A percentile compares a stretch with the other conserved stretches of the same genome.
Evolutionary conservation across 768 basidiomycete species (phyloP).

Genomic region (Amanita exitialis): DNA sequence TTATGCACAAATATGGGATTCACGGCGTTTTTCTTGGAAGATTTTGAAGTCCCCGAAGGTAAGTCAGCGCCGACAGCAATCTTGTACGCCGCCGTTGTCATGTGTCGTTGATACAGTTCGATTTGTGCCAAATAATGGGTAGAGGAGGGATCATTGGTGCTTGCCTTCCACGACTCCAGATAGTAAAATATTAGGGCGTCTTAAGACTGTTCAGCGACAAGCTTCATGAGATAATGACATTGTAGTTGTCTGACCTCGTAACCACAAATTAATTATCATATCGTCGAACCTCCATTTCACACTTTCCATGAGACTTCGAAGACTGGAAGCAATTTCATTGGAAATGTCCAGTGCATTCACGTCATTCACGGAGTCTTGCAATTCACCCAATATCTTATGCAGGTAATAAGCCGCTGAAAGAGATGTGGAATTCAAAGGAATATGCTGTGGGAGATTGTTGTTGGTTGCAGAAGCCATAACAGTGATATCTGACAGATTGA

Average conservation of each 20-base stretch:
- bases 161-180: constrained; percentile 79
- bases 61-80: constrained; percentile 70
- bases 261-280: constrained; percentile 68
- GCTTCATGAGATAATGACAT: not conserved
- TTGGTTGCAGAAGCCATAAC: constrained; percentile 46
- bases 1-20: constrained; percentile 57
- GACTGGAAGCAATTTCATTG: constrained; percentile 52
- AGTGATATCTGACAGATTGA: constrained; percentile 60
- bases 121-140: constrained; percentile 73
- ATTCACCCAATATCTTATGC: constrained; percentile 69
- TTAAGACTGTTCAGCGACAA: constrained; percentile 18
- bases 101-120: constrained; percentile 71
- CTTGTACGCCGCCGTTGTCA: constrained; percentile 68
- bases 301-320: constrained; percentile 72
- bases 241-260: constrained; percentile 49
- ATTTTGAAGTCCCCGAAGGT: constrained; percentile 36
- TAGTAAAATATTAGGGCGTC: constrained; percentile 78
- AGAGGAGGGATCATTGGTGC: constrained; percentile 48
- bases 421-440: constrained; percentile 73
- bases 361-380: constrained; percentile 82
- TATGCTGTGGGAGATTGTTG: constrained; percentile 32
- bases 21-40: constrained; percentile 47
- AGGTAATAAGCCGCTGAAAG: constrained; percentile 78
- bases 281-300: constrained; percentile 86
- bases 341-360: constrained; percentile 72